Conservation (phyloP, 1,139 yeast species). For the Protomyces pachydermus region DNA sequence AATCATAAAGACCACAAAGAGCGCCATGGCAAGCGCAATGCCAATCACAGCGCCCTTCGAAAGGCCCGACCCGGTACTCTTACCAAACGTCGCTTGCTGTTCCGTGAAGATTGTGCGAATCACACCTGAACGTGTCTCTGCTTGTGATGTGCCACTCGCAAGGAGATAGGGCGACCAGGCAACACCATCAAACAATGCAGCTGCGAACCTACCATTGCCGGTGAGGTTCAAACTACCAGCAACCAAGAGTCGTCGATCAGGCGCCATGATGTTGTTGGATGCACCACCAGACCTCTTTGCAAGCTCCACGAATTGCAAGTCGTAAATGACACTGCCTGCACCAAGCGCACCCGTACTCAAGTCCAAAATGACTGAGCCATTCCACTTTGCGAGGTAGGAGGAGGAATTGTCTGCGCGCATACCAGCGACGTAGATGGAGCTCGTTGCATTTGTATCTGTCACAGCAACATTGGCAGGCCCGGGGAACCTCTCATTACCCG, state of each 20-base stretch:
- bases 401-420: conserved; percentile 39
- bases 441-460: conserved; percentile 48
- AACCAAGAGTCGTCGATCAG: conserved; percentile 50
- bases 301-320: conserved; percentile 40
- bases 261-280: conserved; percentile 43
- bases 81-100: conserved; percentile 21
- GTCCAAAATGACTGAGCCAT: conserved; percentile 35
- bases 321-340: conserved; percentile 36
- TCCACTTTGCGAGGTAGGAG: conserved; percentile 39
- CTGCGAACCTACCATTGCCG: conserved; percentile 56
- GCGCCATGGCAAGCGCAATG: conserved; percentile 78
- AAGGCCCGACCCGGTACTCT: conserved; percentile 35
- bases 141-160: conserved; percentile 38
- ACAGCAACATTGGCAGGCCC: conserved; percentile 49
- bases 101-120: conserved; percentile 34
- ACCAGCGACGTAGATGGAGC: conserved; percentile 53
- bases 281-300: conserved; percentile 35
- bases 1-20: conserved; percentile 68
- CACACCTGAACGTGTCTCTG: conserved; percentile 32
- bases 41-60: conserved; percentile 78
- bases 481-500: conserved; percentile 38
- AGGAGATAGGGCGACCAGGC: conserved; percentile 66
- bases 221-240: conserved; percentile 57
- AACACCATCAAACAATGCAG: conserved; percentile 65
- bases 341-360: conserved; percentile 41